phyloP scores from a whole-genome alignment of 768 basidiomycete species.

The Phanerochaete sordida region DNA sequence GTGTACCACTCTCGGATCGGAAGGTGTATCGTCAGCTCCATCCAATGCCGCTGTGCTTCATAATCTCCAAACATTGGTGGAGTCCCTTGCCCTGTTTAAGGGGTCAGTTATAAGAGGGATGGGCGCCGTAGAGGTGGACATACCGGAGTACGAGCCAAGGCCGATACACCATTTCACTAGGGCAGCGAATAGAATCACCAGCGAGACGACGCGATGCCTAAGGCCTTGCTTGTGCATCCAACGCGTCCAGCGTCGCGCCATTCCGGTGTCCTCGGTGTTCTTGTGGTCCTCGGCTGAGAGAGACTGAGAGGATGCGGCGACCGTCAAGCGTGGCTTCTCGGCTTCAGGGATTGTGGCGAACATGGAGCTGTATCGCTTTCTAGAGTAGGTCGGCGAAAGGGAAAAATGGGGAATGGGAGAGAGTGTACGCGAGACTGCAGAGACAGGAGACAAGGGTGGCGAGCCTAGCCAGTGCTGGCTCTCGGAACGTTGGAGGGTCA shows the following conservation, averaged over 20 bases:
- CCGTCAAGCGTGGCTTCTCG: constrained; percentile 21
- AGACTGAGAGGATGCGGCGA: constrained; percentile 5
- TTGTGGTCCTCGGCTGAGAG: not conserved
- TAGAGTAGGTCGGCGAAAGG: constrained; percentile 19
- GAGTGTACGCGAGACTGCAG: constrained; percentile 35
- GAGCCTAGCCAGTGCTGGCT: constrained; percentile 59
- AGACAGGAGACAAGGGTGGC: constrained; percentile 42
- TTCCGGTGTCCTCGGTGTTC: constrained; percentile 21
- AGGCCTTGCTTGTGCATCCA: constrained; percentile 77
- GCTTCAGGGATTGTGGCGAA: constrained; percentile 44
- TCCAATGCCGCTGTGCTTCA: constrained; percentile 94
- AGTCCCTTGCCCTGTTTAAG: constrained; percentile 50
- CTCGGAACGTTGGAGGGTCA: constrained; percentile 51
- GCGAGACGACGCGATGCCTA: constrained; percentile 57
- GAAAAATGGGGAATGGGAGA: constrained; percentile 41
- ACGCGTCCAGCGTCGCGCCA: constrained; percentile 61
- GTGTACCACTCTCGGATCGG: constrained; percentile 80
- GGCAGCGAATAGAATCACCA: constrained; percentile 46
- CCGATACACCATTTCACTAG: constrained; percentile 69
- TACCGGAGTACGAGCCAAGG: constrained; percentile 81
- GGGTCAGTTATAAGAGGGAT: not conserved
- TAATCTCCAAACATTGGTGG: constrained; percentile 92
- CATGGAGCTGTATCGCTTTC: constrained; percentile 25
- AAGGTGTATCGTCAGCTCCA: constrained; percentile 83
- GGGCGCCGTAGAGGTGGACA: constrained; percentile 21